Percentiles rank a stretch among this genome's conserved stretches.
Evolutionary conservation across 2,329 filamentous ascomycete genomes (phyloP).

Genomic region (Alternaria sp.): DNA sequence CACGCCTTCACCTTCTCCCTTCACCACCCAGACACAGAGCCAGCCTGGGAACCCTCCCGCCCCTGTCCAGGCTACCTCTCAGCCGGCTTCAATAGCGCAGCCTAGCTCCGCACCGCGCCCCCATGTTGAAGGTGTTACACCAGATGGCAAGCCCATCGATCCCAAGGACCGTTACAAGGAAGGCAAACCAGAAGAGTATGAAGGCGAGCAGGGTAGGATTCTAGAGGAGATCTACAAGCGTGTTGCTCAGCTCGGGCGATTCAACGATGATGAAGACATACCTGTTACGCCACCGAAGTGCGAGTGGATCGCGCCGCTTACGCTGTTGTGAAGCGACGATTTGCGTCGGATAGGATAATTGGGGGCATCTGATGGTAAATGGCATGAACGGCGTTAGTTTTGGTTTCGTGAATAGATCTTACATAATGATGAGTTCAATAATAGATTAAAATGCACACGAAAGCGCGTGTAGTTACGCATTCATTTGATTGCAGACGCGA

Average conservation of each 20-base stretch:
- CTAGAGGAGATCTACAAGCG: constrained; percentile 68
- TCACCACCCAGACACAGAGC: constrained; percentile 43
- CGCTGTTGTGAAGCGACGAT: background rate
- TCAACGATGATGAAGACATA: constrained; percentile 72
- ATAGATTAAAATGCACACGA: background rate
- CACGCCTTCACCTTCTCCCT: constrained; percentile 20
- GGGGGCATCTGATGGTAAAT: background rate
- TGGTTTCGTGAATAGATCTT: background rate
- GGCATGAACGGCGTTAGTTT: background rate
- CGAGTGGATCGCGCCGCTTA: constrained; percentile 60
- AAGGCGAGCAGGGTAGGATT: constrained; percentile 59
- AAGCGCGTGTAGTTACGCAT: background rate
- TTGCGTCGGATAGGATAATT: background rate
- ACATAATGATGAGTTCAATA: background rate
- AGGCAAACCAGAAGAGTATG: constrained; percentile 62
- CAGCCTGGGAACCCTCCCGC: constrained; percentile 60
- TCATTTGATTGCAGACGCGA: background rate
- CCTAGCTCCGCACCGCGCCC: constrained; percentile 13
- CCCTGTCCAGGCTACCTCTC: background rate
- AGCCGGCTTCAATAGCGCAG: constrained; percentile 58
- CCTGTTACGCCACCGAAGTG: constrained; percentile 78
- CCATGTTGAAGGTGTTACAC: constrained; percentile 8
- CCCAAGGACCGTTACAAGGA: constrained; percentile 63
- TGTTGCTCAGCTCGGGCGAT: constrained; percentile 69
- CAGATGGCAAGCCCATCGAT: constrained; percentile 25